These are phyloP conservation scores for Blastocystis sp. DNA, from an alignment of 352 stramenopile species.

Conservation along the genomic window DNA sequence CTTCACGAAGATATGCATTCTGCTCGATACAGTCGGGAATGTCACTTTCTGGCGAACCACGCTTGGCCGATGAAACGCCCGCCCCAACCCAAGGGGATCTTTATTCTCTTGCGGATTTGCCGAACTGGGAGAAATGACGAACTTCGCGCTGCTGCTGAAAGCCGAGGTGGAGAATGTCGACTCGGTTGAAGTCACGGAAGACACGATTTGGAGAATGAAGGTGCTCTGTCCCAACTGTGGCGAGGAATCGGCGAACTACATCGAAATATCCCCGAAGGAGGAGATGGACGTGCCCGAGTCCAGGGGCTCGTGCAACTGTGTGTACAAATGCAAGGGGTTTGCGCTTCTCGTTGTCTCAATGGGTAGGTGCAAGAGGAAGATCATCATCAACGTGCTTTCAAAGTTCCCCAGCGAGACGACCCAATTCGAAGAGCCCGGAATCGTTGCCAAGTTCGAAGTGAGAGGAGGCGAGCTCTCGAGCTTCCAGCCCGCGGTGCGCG, in stretches of 20 bases:
- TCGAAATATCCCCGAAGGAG: conserved; percentile 38
- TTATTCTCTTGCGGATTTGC: no score
- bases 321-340: conserved; percentile 69
- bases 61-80: neutral
- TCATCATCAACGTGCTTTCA: conserved; percentile 20
- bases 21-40: neutral
- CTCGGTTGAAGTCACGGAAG: conserved; percentile 12
- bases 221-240: conserved; percentile 42
- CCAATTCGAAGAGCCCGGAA: conserved; percentile 14
- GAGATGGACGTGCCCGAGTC: conserved; percentile 34
- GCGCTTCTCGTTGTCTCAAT: neutral
- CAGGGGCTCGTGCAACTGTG: conserved; percentile 45
- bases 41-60: conserved; percentile 37
- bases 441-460: conserved; percentile 53
- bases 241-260: conserved; percentile 3
- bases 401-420: conserved; percentile 36
- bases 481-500: conserved; percentile 32
- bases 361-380: conserved; percentile 39
- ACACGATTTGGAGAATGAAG: conserved; percentile 57
- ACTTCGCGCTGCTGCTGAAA: conserved; percentile 14
- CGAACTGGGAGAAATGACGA: conserved; percentile 3
- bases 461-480: conserved; percentile 16
- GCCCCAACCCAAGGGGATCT: no score
- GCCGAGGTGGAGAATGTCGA: conserved; percentile 68
- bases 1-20: conserved; percentile 69